Evolutionary conservation across 1,284 basidiomycete species (phyloP), one percentile per base, ranked within the genome.

Genomic region (Mycena sp.): DNA sequence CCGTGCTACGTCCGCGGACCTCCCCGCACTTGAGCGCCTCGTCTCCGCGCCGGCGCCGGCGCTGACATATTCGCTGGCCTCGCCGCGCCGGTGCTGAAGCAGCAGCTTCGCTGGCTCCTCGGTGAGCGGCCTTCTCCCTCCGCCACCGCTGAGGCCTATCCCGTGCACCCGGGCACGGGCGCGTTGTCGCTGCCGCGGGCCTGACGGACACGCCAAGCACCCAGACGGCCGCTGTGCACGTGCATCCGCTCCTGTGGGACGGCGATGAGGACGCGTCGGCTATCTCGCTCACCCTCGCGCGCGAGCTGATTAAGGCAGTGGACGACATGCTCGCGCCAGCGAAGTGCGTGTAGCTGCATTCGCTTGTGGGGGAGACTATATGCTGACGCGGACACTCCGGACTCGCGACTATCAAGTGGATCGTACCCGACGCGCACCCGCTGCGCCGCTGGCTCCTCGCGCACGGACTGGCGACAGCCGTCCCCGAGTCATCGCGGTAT

Each of bases 391-490:
- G n/a, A n/a, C n/a, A n/a, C n/a, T n/a, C 16, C 17, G 25, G 14
- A 32, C 16, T 49, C 46, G 25, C 46, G 17, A 49, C 46, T 14
- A 17, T 49, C 9, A 17, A 28, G 14, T 60, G 58, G 58, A 7
- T 38, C 7, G 2, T 60, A 12, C 2, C 50, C 43, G 58, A 60
- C n/a, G 50, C 43, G 19, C 58, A 60, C 41, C 58, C 58, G 1
- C 35, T 60, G 23, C 41, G 35, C 4, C 58, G 43, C 32, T 59
- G 58, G 58, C 49, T 59, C 32, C 23, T 59, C 10, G 58, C 58
- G 6, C 40, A 52, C 40, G 40, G 26, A n/a, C 28, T 60, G 9
- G 58, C 58, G 29, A 44, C 53, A 29, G 41, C 50, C 6, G 21
- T 19, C 35, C 43, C 50, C 9, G 50, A 43, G 19, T 26, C 49